A percentile compares a stretch with the other conserved stretches of the same genome.
phyloP scores from a whole-genome alignment of 2,329 filamentous ascomycete species.

The Arthrinium puccinioides region DNA sequence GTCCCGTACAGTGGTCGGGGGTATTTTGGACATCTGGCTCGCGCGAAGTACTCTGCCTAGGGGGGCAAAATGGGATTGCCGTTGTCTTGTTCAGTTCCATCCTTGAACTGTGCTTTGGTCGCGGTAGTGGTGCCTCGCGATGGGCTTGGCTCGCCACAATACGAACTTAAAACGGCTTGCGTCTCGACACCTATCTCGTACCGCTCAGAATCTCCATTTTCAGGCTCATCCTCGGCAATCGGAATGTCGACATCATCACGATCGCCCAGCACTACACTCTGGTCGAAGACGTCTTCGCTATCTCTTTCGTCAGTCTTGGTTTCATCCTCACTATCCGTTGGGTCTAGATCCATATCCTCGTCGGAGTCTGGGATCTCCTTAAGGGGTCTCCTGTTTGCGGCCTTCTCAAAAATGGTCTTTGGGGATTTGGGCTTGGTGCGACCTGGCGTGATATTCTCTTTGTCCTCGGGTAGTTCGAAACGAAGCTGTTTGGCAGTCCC shows the following conservation, averaged over 20 bases:
- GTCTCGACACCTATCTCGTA: constrained; percentile 13
- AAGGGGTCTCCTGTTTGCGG: constrained; percentile 14
- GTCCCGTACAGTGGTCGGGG: too few relatives aligned
- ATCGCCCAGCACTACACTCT: not conserved
- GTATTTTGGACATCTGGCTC: too few relatives aligned
- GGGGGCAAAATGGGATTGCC: too few relatives aligned
- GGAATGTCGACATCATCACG: constrained; percentile 4
- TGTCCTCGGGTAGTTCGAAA: constrained; percentile 21
- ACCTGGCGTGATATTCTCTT: constrained; percentile 25
- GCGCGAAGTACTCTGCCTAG: too few relatives aligned
- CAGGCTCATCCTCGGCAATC: constrained; percentile 7
- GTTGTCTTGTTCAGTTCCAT: too few relatives aligned
- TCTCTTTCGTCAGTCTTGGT: constrained; percentile 9
- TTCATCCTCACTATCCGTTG: constrained; percentile 11
- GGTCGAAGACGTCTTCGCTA: constrained; percentile 5
- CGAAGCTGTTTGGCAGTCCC: constrained; percentile 17
- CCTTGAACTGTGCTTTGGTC: not conserved
- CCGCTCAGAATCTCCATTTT: constrained; percentile 8
- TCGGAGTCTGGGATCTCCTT: constrained; percentile 21
- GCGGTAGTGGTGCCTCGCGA: constrained; percentile 5
- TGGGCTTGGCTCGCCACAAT: constrained; percentile 6
- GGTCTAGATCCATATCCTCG: constrained; percentile 3
- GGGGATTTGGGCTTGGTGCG: constrained; percentile 22
- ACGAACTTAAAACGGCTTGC: constrained; percentile 14
- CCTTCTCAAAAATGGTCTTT: constrained; percentile 13